Evolutionary conservation across 306 rosid genomes (phyloP).

Genomic region (Prunus fruticosa): DNA sequence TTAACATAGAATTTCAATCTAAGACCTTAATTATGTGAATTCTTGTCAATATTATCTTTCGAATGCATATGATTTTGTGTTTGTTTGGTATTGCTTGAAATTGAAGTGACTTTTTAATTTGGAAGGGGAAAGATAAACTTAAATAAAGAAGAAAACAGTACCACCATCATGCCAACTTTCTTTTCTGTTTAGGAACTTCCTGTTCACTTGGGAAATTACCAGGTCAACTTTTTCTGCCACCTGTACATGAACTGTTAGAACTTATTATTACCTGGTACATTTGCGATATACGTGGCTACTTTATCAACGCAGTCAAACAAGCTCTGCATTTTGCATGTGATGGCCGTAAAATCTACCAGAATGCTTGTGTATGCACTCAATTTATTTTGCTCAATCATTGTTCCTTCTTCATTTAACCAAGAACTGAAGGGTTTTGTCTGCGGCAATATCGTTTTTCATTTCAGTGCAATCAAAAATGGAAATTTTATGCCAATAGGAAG

Average conservation of each 20-base stretch:
- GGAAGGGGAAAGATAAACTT: background rate
- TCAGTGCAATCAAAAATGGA: background rate
- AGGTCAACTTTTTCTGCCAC: background rate
- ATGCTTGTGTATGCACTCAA: background rate
- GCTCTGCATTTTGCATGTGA: slow-evolving; percentile 2
- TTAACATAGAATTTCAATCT: no score
- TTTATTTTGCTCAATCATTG: background rate
- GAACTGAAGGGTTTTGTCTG: background rate
- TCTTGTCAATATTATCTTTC: no score
- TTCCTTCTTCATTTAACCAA: background rate
- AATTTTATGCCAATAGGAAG: background rate
- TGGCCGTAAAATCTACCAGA: background rate
- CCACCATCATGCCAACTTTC: background rate
- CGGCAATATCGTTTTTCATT: background rate
- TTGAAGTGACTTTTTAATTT: background rate
- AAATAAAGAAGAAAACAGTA: background rate
- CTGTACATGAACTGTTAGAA: slow-evolving; percentile 3
- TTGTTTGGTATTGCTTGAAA: background rate
- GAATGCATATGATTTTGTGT: no score
- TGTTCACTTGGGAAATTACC: background rate
- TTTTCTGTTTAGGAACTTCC: background rate
- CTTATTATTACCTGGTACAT: background rate
- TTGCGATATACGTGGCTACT: background rate
- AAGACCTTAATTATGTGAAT: no score
- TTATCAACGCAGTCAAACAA: background rate